Percentiles rank a stretch among this genome's conserved stretches.
phyloP scores from a whole-genome alignment of 805 yeast genomes.

The Ogataea ganodermae region DNA sequence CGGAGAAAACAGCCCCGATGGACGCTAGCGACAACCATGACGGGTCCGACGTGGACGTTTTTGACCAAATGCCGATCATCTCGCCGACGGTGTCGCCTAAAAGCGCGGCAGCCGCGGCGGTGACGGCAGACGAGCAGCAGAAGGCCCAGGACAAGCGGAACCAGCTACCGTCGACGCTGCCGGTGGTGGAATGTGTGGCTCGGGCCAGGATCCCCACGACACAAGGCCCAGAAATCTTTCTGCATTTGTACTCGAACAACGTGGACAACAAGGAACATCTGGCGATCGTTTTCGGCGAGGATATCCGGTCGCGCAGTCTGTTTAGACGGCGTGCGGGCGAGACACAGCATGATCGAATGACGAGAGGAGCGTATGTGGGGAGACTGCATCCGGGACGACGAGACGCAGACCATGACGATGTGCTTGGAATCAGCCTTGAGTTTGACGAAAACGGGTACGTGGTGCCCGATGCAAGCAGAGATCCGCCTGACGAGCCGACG shows the following conservation, averaged over 20 bases:
- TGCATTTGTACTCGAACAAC: slow-evolving; percentile 85
- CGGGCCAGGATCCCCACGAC: slow-evolving; percentile 97
- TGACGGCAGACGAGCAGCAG: slow-evolving; percentile 8
- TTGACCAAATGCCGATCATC: slow-evolving; percentile 40
- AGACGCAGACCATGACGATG: slow-evolving; percentile 63
- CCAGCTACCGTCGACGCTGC: slow-evolving; percentile 58
- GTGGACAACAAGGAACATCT: slow-evolving; percentile 90
- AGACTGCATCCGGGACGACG: slow-evolving; percentile 83
- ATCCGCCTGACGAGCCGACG: slow-evolving; percentile 40
- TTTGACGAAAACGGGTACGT: slow-evolving; percentile 45
- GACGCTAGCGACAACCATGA: not conserved
- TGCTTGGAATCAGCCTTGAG: slow-evolving; percentile 37
- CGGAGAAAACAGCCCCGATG: not conserved
- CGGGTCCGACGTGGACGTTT: slow-evolving; percentile 25
- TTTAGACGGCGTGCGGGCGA: slow-evolving; percentile 66
- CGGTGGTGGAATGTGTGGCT: slow-evolving; percentile 82
- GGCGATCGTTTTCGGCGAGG: slow-evolving; percentile 96
- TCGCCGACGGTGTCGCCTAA: slow-evolving; percentile 43
- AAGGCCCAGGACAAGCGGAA: slow-evolving; percentile 32
- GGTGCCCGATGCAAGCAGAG: slow-evolving; percentile 31
- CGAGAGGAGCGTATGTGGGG: slow-evolving; percentile 97
- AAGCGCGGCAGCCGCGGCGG: slow-evolving; percentile 15
- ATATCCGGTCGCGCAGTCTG: slow-evolving; percentile 74
- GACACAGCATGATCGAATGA: slow-evolving; percentile 91
- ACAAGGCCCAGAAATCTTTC: slow-evolving; percentile 88